phyloP scores from a whole-genome alignment of 1,284 basidiomycete species.

The Prillingera fragicola region DNA sequence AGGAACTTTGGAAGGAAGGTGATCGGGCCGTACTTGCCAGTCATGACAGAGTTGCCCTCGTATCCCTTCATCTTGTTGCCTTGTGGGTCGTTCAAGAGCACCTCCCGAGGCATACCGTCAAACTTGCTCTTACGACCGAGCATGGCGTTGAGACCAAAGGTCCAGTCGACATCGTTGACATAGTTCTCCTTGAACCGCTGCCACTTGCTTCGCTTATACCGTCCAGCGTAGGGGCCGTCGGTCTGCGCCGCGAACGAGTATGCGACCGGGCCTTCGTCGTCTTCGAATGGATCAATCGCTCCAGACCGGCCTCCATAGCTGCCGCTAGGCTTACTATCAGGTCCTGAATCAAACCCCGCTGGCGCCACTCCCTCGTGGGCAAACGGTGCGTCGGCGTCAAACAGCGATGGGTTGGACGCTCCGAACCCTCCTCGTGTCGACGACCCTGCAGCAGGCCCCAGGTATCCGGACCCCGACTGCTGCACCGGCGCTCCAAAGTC shows the following conservation, averaged over 20 bases:
- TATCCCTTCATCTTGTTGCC: constrained; percentile 56
- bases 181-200: constrained; percentile 36
- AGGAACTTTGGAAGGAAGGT: constrained; percentile 94
- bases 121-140: constrained; percentile 42
- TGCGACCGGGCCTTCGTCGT: constrained; percentile 39
- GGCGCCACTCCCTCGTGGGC: constrained; percentile 18
- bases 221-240: constrained; percentile 25
- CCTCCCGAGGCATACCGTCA: constrained; percentile 47
- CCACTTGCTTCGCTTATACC: constrained; percentile 28
- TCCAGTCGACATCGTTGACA: constrained; percentile 45
- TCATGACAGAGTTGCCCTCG: constrained; percentile 79
- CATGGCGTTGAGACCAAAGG: constrained; percentile 38
- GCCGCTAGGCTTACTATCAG: neutral
- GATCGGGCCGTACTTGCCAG: constrained; percentile 87
- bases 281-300: constrained; percentile 34
- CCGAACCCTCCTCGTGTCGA: constrained; percentile 15
- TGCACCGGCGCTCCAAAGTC: constrained; percentile 33
- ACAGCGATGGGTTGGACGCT: constrained; percentile 25
- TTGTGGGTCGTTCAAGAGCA: constrained; percentile 65
- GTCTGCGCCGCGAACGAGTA: constrained; percentile 37
- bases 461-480: constrained; percentile 26
- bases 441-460: constrained; percentile 30
- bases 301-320: constrained; percentile 1
- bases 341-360: constrained; percentile 7
- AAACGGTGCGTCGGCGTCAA: constrained; percentile 33